Evolutionary conservation across 208 protist species (phyloP), one percentile per base, ranked within the genome.

Genomic region (Endotrypanum monterogeii): DNA sequence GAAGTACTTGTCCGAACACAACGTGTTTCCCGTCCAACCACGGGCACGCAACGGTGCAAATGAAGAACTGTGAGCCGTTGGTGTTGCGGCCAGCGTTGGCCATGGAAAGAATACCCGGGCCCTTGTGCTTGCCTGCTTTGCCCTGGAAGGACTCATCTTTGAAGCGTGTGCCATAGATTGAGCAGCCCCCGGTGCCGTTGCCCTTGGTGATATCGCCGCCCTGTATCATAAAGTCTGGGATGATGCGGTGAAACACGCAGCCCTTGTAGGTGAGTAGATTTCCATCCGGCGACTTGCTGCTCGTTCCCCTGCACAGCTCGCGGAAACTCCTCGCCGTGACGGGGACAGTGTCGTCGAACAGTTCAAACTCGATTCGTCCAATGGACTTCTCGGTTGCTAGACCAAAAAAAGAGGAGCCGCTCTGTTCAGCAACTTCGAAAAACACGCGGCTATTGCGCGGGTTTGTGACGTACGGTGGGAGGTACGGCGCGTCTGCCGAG

Each of bases 21-120:
- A 98, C 96, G 84, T 99, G 98, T 76, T 98, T 98, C 55, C 92
- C 90, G 70, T 99, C 96, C 44, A 99, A 82, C 92, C 90, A 96
- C 51, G 90, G 82, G 71, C 88, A 94, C 14, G 85, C 71, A 2
- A 90, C 87, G 23, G 93, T 97, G 77, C 90, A 96, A 46, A 98
- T 89, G 79, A 97, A 98, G 81, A 98, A 98, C 89, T 98, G 95
- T 28, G 92, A 97, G 54, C 96, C 96, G 73, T 98, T 98, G 28
- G 94, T 98, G 78, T 96, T 94, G 30, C 84, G 89, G 23, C 94
- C 94, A 18, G 92, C 90, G 76, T 98, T 98, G 55, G 96, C 96
- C 96, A 98, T 98, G 62, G 92, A 97, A 30, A 98, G 82, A 44
- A 98, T 82, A 30, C 93, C 92, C 3, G 93, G 83, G 0, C 79